Conservation (phyloP, 768 basidiomycete species). For the Amanita fuliginea region DNA sequence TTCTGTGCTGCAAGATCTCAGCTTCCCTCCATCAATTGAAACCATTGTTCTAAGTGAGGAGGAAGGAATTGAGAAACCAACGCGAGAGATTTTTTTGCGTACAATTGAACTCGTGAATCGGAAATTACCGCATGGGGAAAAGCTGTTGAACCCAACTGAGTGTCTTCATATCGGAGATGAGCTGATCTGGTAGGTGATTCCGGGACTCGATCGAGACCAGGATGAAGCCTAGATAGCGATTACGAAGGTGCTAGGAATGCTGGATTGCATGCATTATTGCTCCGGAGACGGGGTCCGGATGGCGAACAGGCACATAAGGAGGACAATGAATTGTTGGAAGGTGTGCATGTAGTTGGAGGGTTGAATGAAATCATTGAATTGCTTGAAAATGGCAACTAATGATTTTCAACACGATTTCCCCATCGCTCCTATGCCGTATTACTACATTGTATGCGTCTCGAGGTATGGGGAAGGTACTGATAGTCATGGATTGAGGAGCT, state of each 20-base stretch:
- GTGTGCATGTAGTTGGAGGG: slow-evolving; percentile 24
- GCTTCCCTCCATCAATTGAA: slow-evolving; percentile 33
- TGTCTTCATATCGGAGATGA: slow-evolving; percentile 74
- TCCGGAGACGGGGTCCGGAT: slow-evolving; percentile 38
- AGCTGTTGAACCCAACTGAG: slow-evolving; percentile 24
- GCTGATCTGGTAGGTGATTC: slow-evolving; percentile 36
- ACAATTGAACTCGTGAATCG: slow-evolving; percentile 25
- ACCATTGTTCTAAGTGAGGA: slow-evolving; percentile 63
- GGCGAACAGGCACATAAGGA: slow-evolving; percentile 36
- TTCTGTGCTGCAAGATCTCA: slow-evolving; percentile 49
- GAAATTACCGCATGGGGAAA: slow-evolving; percentile 5
- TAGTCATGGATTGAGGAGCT: slow-evolving; percentile 12
- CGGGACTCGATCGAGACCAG: not conserved
- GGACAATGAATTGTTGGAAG: slow-evolving; percentile 25
- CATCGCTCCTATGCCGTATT: not conserved
- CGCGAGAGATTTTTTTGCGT: slow-evolving; percentile 42
- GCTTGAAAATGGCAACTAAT: slow-evolving; percentile 6
- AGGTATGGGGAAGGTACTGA: not conserved
- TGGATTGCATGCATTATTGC: slow-evolving; percentile 45
- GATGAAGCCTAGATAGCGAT: slow-evolving; percentile 33
- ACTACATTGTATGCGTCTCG: not conserved
- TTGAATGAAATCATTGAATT: slow-evolving; percentile 16
- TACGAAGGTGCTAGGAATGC: slow-evolving; percentile 48
- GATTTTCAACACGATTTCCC: not conserved
- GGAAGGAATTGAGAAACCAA: slow-evolving; percentile 61